Evolutionary conservation across 352 stramenopile genomes (phyloP), one percentile per base, ranked within the genome.

Genomic region (Peronosclerospora sorghi): DNA sequence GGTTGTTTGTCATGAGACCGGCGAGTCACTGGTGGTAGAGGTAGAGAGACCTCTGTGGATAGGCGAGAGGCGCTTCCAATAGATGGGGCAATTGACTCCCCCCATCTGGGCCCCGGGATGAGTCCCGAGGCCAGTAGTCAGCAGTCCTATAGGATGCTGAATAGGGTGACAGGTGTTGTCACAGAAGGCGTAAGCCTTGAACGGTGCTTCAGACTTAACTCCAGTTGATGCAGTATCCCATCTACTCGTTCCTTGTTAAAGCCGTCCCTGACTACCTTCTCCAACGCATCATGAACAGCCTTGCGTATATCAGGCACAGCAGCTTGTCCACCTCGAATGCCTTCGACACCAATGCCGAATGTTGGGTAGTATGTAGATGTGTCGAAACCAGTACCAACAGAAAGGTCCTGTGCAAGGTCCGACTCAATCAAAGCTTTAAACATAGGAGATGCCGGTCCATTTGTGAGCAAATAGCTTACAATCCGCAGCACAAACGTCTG

Each of bases 351-450:
- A 18, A 91, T 59, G n/a, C 76, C 76, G 48, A 86, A 91, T 1
- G 71, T 79, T 20, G 69, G 54, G 52, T 86, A 87, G 35, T 68
- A 81, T 29, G 76, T 86, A 17, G 73, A 86, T 14, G 72, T 83
- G 41, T 91, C 76, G 43, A 91, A 83, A 19, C 79, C 79, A 18
- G 75, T 88, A 46, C 74, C 74, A 10, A 86, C 58, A 0, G 71
- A 62, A 52, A 89, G 89, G 45, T 91, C 79, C 35, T 83, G 70
- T 4, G 79, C 79, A 27, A 91, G 56, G 15, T 75, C 62, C 2
- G 76, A 80, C 37, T 84, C 73, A 29, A 91, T 89, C 29, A 91
- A 54, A 7, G 72, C 72, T 58, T 87, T 86, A 54, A 83, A 91
- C 35, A 91, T 52, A n/a, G 69, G 69, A 45, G 79, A 86, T 12